phyloP scores from a whole-genome alignment of 805 yeast species.

The Tetrapisispora iriomotensis region DNA sequence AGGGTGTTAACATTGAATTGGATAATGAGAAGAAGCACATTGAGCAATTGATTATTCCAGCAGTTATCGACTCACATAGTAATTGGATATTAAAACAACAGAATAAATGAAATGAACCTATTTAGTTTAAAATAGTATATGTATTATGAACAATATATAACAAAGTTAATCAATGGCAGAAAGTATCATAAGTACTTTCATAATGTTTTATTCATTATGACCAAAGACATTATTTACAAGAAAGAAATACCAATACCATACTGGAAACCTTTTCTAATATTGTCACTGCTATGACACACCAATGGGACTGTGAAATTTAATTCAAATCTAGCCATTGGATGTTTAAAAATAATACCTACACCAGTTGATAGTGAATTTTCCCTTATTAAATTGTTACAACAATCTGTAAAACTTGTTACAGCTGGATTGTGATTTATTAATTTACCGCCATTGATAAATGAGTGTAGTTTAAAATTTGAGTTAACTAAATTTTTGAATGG shows the following conservation, averaged over 20 bases:
- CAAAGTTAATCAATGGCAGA: too few species aligned
- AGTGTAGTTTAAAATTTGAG: slow-evolving; percentile 52
- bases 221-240: slow-evolving; percentile 34
- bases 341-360: slow-evolving; percentile 49
- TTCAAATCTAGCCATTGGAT: slow-evolving; percentile 60
- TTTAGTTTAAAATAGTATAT: neutral
- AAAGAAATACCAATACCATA: slow-evolving; percentile 56
- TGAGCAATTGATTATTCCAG: slow-evolving; percentile 74
- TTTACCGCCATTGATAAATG: slow-evolving; percentile 59
- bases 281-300: slow-evolving; percentile 40
- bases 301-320: slow-evolving; percentile 56
- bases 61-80: slow-evolving; percentile 53
- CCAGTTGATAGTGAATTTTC: slow-evolving; percentile 48
- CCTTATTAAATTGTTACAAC: slow-evolving; percentile 23
- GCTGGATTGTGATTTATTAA: slow-evolving; percentile 30
- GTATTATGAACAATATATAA: too few species aligned
- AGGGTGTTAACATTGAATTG: slow-evolving; percentile 43
- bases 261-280: slow-evolving; percentile 53
- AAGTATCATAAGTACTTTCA: too few species aligned
- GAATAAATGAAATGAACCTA: too few species aligned
- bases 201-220: too few species aligned
- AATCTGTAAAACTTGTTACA: slow-evolving; percentile 6
- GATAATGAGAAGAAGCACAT: slow-evolving; percentile 39
- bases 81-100: slow-evolving; percentile 42
- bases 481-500: slow-evolving; percentile 38